Evolutionary conservation across 2,329 filamentous ascomycete genomes (phyloP).

Genomic region (Magnaporthiopsis poae): DNA sequence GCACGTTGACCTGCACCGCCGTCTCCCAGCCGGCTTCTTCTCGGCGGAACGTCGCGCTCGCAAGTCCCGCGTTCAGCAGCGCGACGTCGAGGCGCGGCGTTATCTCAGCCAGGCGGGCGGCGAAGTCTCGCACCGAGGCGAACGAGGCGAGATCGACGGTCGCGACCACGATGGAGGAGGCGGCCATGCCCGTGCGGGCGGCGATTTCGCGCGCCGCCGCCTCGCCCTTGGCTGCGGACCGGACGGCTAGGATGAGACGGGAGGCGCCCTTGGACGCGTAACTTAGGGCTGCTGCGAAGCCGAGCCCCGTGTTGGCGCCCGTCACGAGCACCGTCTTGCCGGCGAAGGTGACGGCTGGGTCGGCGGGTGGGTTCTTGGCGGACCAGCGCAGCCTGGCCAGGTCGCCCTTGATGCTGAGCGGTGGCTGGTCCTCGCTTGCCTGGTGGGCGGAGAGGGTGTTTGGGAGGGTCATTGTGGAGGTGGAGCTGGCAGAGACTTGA

Average conservation of each 20-base stretch:
- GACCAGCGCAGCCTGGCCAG: slow-evolving; percentile 2
- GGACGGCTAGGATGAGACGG: slow-evolving; percentile 28
- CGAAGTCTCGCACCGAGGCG: slow-evolving; percentile 12
- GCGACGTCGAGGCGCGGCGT: slow-evolving; percentile 5
- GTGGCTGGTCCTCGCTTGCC: neutral
- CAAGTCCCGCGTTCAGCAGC: slow-evolving; percentile 9
- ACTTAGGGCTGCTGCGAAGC: slow-evolving; percentile 27
- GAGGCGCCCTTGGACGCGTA: slow-evolving; percentile 22
- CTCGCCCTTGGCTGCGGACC: slow-evolving; percentile 29
- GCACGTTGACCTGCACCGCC: slow-evolving; percentile 32
- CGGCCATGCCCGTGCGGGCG: neutral
- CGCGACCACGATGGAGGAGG: neutral
- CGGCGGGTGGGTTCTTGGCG: slow-evolving; percentile 2
- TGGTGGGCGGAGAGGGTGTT: neutral
- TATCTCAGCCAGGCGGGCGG: neutral
- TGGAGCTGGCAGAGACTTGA: no score
- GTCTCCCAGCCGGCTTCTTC: slow-evolving; percentile 27
- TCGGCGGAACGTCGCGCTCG: neutral
- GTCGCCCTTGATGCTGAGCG: neutral
- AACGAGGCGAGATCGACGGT: slow-evolving; percentile 2
- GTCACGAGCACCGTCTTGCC: slow-evolving; percentile 27
- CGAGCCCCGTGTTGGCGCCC: slow-evolving; percentile 31
- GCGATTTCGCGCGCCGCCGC: slow-evolving; percentile 26
- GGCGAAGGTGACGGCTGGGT: slow-evolving; percentile 9
- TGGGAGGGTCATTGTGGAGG: neutral